Conservation (phyloP, 345 rosid genomes). For the Xanthoceras sorbifolium region DNA sequence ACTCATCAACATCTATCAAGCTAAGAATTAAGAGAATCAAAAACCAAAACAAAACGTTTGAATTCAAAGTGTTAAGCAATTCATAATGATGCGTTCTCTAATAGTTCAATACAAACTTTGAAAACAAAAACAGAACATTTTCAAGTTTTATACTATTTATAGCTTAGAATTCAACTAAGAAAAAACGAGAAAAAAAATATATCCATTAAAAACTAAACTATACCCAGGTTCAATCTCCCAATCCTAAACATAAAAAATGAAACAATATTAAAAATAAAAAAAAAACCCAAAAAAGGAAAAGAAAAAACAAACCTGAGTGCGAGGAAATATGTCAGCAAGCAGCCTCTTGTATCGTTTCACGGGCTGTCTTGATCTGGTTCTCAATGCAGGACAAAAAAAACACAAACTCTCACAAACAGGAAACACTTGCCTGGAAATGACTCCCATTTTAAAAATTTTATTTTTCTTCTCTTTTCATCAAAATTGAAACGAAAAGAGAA, state of each 20-base stretch:
- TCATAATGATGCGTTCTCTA: no score
- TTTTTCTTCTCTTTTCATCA: background rate
- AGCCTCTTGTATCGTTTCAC: slow-evolving; percentile 71
- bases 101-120: background rate
- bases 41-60: background rate
- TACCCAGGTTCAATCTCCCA: slow-evolving; percentile 4
- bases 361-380: slow-evolving; percentile 76
- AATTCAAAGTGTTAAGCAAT: background rate
- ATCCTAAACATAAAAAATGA: background rate
- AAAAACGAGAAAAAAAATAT: background rate
- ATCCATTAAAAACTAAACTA: slow-evolving; percentile 4
- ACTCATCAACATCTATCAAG: background rate
- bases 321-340: slow-evolving; percentile 61
- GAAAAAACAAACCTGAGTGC: slow-evolving; percentile 46
- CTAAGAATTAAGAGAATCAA: background rate
- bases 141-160: background rate
- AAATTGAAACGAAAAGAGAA: no score
- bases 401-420: slow-evolving; percentile 62
- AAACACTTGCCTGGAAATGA: slow-evolving; percentile 47
- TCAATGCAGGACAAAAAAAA: slow-evolving; percentile 60
- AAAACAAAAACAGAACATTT: background rate
- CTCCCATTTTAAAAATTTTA: slow-evolving; percentile 32
- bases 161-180: background rate
- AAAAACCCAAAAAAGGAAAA: background rate
- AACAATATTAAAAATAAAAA: background rate